These are phyloP conservation scores for Sporisorium reilianum DNA, from an alignment of 1,284 basidiomycete species.

Conservation along the genomic window DNA sequence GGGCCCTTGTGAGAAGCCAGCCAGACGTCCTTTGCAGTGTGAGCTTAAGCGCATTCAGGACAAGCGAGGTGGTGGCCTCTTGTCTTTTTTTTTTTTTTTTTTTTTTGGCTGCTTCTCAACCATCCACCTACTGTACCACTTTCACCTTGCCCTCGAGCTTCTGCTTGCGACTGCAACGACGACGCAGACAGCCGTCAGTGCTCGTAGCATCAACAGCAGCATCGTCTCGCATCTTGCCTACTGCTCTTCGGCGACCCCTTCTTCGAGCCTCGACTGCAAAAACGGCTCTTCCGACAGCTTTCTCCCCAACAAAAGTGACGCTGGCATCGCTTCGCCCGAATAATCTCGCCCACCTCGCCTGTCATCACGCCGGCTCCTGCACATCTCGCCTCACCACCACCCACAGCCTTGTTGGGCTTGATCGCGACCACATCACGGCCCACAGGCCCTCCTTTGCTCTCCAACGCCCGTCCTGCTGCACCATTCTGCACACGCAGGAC, in stretches of 20 bases:
- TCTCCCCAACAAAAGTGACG: background rate
- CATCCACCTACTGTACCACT: background rate
- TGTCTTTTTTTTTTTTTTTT: background rate
- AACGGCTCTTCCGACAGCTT: background rate
- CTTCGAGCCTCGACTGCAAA: too few species aligned
- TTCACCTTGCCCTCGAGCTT: background rate
- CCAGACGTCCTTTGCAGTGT: too few species aligned
- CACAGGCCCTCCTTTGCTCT: slow-evolving; percentile 28
- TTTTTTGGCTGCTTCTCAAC: background rate
- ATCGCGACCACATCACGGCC: slow-evolving; percentile 30
- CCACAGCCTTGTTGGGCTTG: slow-evolving; percentile 17
- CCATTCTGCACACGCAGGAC: slow-evolving; percentile 51
- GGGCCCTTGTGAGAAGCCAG: background rate
- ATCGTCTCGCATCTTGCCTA: background rate
- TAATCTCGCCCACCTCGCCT: slow-evolving; percentile 7
- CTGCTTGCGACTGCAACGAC: background rate
- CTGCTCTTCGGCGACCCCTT: background rate
- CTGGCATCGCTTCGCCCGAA: background rate
- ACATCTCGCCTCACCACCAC: background rate
- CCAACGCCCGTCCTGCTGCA: slow-evolving; percentile 30
- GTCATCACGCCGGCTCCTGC: slow-evolving; percentile 23
- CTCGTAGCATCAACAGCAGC: background rate
- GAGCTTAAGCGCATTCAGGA: background rate
- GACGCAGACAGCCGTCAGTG: background rate
- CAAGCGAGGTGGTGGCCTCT: slow-evolving; percentile 1